phyloP scores from a whole-genome alignment of 306 rosid genomes.

The Malus orientalis region DNA sequence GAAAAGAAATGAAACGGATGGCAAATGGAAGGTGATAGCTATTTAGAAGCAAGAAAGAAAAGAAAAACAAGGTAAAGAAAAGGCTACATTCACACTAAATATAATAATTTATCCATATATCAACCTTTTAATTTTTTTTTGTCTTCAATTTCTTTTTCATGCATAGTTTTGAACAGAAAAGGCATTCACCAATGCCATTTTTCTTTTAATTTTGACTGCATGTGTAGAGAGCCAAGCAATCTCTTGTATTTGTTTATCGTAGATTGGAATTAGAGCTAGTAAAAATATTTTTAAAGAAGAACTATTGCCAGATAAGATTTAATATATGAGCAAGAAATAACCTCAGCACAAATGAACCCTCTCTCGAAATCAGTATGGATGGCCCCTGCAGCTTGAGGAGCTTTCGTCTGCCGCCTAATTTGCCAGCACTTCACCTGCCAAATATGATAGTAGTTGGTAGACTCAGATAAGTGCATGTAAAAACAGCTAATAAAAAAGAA shows the following conservation, averaged over 20 bases:
- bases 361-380: conserved; percentile 95
- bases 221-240: not conserved
- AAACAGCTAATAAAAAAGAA: not conserved
- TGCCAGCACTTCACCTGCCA: conserved; percentile 98
- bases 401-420: conserved; percentile 90
- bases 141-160: not conserved
- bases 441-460: not conserved
- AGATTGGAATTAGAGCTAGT: not conserved
- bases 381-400: conserved; percentile 98
- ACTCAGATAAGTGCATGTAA: not conserved
- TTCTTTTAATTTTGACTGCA: not conserved
- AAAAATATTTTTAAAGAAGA: not conserved
- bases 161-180: not conserved
- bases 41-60: not conserved
- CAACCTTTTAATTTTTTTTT: not conserved
- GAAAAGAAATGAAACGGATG: not conserved
- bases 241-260: not conserved
- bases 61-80: not conserved
- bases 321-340: conserved; percentile 24
- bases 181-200: not conserved
- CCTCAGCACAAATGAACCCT: conserved; percentile 99
- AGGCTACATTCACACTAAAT: not conserved
- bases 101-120: not conserved
- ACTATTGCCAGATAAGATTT: not conserved
- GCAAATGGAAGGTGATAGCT: not conserved